These are phyloP conservation scores for Phytophthora nicotianae DNA, from an alignment of 352 stramenopile species.

Conservation along the genomic window DNA sequence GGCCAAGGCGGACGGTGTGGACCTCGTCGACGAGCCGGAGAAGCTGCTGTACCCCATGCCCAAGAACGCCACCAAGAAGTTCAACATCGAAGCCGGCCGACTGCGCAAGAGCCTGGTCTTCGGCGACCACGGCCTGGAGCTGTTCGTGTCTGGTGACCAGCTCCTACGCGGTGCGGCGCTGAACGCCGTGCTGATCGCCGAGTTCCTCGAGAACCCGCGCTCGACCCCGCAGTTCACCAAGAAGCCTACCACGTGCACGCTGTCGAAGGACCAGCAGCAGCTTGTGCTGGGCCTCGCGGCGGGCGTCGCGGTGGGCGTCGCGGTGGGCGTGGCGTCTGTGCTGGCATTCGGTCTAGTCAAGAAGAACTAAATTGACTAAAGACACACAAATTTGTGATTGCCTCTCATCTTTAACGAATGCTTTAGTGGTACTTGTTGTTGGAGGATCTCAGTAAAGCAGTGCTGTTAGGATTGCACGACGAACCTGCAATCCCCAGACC, in stretches of 20 bases:
- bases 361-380: conserved; percentile 50
- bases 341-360: conserved; percentile 47
- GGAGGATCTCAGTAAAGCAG: conserved; percentile 38
- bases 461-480: conserved; percentile 40
- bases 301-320: conserved; percentile 40
- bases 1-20: conserved; percentile 90
- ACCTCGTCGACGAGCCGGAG: conserved; percentile 91
- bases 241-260: conserved; percentile 43
- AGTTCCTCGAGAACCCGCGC: conserved; percentile 85
- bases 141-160: conserved; percentile 98
- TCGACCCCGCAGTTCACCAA: conserved; percentile 70
- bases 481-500: conserved; percentile 46
- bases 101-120: conserved; percentile 95
- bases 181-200: conserved; percentile 97
- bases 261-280: conserved; percentile 43
- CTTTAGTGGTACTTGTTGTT: conserved; percentile 40
- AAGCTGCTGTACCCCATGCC: conserved; percentile 96
- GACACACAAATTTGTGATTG: too few species aligned
- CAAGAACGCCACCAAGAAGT: conserved; percentile 96
- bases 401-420: conserved; percentile 12
- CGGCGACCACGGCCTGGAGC: conserved; percentile 95
- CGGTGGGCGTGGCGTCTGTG: conserved; percentile 46
- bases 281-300: conserved; percentile 38
- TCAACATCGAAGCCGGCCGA: conserved; percentile 98
- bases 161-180: conserved; percentile 96